These are phyloP conservation scores for Coemansia sp. DNA, from an alignment of 192 early-diverging fungal genomes.

Conservation along the genomic window DNA sequence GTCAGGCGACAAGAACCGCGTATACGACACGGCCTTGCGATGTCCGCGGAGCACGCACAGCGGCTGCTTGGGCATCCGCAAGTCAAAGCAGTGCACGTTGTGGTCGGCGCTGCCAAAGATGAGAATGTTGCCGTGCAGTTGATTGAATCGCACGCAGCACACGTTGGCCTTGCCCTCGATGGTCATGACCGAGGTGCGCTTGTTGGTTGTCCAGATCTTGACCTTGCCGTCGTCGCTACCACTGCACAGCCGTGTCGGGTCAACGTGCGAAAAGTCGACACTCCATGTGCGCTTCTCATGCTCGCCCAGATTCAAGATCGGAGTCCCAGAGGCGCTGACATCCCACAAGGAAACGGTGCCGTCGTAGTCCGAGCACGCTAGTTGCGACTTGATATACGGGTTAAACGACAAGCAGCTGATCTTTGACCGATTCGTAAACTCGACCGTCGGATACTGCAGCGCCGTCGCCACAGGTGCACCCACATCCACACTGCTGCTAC, in stretches of 20 bases:
- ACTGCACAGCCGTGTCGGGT: constrained; percentile 79
- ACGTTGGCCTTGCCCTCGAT: constrained; percentile 86
- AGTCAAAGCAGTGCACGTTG: constrained; percentile 88
- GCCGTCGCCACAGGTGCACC: constrained; percentile 32
- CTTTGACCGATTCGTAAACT: constrained; percentile 78
- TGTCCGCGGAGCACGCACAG: constrained; percentile 80
- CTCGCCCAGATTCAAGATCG: constrained; percentile 71
- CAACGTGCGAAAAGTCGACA: constrained; percentile 76
- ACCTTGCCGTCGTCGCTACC: constrained; percentile 93
- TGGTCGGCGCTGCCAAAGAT: constrained; percentile 93
- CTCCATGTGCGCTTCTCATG: constrained; percentile 94
- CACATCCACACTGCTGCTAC: constrained; percentile 18
- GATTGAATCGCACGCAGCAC: constrained; percentile 93
- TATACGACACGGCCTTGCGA: constrained; percentile 92
- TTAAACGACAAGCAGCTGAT: constrained; percentile 95
- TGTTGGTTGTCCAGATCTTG: constrained; percentile 86
- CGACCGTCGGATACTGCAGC: constrained; percentile 75
- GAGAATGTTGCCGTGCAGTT: constrained; percentile 65
- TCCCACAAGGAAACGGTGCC: constrained; percentile 91
- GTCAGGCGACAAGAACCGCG: constrained; percentile 75
- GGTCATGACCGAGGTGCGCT: constrained; percentile 68
- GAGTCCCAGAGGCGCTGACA: constrained; percentile 58
- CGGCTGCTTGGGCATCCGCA: constrained; percentile 69
- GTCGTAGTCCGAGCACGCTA: constrained; percentile 92
- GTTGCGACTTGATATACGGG: constrained; percentile 77